Evolutionary conservation across 805 yeast genomes (phyloP), one percentile per base, ranked within the genome.

Genomic region (Sugiyamaella boreocaroliniensis): DNA sequence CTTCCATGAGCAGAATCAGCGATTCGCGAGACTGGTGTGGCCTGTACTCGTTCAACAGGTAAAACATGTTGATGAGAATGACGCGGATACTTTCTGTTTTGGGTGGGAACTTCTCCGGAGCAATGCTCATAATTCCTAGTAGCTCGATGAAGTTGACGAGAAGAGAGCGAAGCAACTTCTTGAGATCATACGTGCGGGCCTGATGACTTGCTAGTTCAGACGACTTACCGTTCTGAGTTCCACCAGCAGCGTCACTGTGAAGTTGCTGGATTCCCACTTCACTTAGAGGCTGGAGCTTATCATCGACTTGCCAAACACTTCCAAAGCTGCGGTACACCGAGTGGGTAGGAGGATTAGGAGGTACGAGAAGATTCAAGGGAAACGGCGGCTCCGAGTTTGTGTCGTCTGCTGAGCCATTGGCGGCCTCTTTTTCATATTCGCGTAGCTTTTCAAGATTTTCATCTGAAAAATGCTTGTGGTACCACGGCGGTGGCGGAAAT

Each of bases 1-100:
- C 83, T 61, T 78, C 81, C 64, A 88, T 70, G 50, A 85, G 72
- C 74, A 88, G 75, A 43, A 89, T 87, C 58, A 93, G 73, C 48
- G 90, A 83, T 63, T 93, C 99, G 49, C 97, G 76, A 2, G 96
- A 85, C 65, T 93, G 99, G 68, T 93, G 98, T 2, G 97, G 93
- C 55, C 99, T 75, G 68, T 93, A 93, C 49, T 90, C 89, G 66
- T 93, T 93, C 54, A 93, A 71, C 40, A 93, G 71, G 67, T 93
- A 98, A 66, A 93, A 97, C 58, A 93, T 82, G 64, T 93, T 93
- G 64, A 92, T 85, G 49, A 93, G 71, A 10, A 92, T 81, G 12
- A 85, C 76, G 57, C 95, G 79, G 40, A 93, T 80, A 58, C 88
- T 81, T 58, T 89, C 96, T 26, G 89, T 79, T 61, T 88, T 86